Evolutionary conservation across 257 asterid genomes (phyloP), one percentile per base, ranked within the genome.

Genomic region (Nicotiana benthamiana): DNA sequence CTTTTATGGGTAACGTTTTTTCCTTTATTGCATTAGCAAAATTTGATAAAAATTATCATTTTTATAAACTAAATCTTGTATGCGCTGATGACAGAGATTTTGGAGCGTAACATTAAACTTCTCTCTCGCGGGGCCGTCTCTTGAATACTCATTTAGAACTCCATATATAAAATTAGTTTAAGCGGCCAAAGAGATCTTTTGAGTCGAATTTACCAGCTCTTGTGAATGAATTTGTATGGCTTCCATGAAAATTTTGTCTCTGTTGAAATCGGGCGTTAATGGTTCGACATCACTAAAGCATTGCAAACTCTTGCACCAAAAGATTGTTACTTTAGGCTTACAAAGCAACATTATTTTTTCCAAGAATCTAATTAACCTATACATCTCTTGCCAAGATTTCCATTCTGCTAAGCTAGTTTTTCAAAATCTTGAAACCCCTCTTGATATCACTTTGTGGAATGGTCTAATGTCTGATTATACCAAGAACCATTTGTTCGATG

Each of bases 371-470:
- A 90, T 90, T 77, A 87, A 88, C 75, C 84, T 89, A 15, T 93
- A 93, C 80, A 83, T 86, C 24, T 88, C 92, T 63, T 79, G 88
- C 87, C 86, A 81, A 48, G 89, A 83, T 3, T 83, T 83, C 75
- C 80, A 70, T 67, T 87, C 87, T 3, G 93, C 98, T 13, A 84
- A 77, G 79, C 79, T 67, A 24, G 92, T 90, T 78, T 90, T 93
- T 53, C 87, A 82, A 79, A 80, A 30, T 52, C 76, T 87, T 11
- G 90, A 89, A 6, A 89, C 78, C 82, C 93, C 93, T 51, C 85
- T 84, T 75, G 97, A 89, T 54, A 90, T 93, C 82, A 88, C 93
- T 46, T 76, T 92, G 80, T 92, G 96, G 98, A 93, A 93, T 51
- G 91, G 93, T 3, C 85, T 93, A 28, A 84, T 93, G 84, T 83